A percentile compares a stretch with the other conserved stretches of the same genome.
These are phyloP conservation scores for Dictyophora rubrovolvata DNA, from an alignment of 768 basidiomycete species.

Conservation along the genomic window DNA sequence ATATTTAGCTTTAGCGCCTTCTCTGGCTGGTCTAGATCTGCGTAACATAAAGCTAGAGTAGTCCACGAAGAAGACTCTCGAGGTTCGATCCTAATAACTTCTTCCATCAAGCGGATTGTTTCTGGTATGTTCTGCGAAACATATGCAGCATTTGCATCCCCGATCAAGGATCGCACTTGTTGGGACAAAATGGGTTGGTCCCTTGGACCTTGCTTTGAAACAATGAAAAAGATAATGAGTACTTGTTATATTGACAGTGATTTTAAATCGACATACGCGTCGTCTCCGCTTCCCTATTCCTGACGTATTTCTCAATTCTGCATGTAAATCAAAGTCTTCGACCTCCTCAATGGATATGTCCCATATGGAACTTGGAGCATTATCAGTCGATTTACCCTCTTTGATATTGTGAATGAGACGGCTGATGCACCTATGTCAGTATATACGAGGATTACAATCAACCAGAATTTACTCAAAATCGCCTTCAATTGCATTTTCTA, in stretches of 20 bases:
- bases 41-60: constrained; percentile 76
- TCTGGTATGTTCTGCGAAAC: constrained; percentile 56
- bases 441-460: constrained; percentile 23
- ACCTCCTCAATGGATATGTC: constrained; percentile 61
- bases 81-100: constrained; percentile 91
- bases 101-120: constrained; percentile 74
- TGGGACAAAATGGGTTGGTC: constrained; percentile 51
- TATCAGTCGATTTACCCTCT: constrained; percentile 34
- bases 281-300: constrained; percentile 50
- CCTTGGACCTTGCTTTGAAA: constrained; percentile 29
- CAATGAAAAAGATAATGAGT: constrained; percentile 3
- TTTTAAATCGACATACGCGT: constrained; percentile 25
- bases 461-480: constrained; percentile 38
- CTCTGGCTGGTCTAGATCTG: constrained; percentile 55
- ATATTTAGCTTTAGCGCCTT: constrained; percentile 77
- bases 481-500: constrained; percentile 36
- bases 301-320: constrained; percentile 59
- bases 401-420: constrained; percentile 62
- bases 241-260: not conserved
- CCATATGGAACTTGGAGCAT: constrained; percentile 49
- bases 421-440: constrained; percentile 18
- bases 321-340: constrained; percentile 45
- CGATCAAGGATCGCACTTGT: constrained; percentile 65
- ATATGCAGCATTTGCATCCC: constrained; percentile 82
- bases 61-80: constrained; percentile 77